Evolutionary conservation across 1,284 basidiomycete species (phyloP), one percentile per base, ranked within the genome.

Genomic region (Polyporus tsugae): DNA sequence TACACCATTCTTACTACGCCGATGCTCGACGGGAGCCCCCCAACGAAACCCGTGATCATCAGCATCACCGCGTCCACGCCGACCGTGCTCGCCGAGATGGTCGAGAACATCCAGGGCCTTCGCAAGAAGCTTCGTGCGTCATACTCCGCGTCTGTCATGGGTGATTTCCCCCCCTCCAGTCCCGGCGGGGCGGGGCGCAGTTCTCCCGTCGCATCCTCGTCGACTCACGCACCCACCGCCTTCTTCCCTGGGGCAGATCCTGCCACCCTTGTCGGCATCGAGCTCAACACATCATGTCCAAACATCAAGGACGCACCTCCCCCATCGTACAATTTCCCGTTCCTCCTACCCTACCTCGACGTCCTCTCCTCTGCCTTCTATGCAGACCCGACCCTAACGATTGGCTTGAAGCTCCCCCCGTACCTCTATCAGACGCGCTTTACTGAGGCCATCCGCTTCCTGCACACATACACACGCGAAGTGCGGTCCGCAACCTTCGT

Each of bases 331-430:
- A 79, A 83, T 33, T 85, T 88, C 65, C 36, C 79, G 0, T 75
- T 80, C 53, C 82, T 84, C 69, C 70, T 75, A 4, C 78, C 87
- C 2, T 78, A 93, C 53, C 83, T 94, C 13, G 76, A 81, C 22
- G 82, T 87, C 13, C 81, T 94, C 57, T 82, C 84, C 1, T 78
- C 83, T 0, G 83, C 81, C 60, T 84, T 84, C 73, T 75, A 77
- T 62, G 72, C 78, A 22, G 91, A 93, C 75, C 76, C 78, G 3
- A 83, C 84, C 0, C 79, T 94, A 38, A 87, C 90, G 2, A 82
- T 95, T 64, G 94, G 94, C 7, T 81, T 95, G 64, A 95, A 95
- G 77, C 84, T 95, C 44, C 90, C 94, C 0, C 94, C 93, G n/a
- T 95, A 91, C 76, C 85, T 90, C 29, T 87, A 88, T 73, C 78